phyloP scores from a whole-genome alignment of 2,329 filamentous ascomycete genomes.

The Remersonia thermophila region DNA sequence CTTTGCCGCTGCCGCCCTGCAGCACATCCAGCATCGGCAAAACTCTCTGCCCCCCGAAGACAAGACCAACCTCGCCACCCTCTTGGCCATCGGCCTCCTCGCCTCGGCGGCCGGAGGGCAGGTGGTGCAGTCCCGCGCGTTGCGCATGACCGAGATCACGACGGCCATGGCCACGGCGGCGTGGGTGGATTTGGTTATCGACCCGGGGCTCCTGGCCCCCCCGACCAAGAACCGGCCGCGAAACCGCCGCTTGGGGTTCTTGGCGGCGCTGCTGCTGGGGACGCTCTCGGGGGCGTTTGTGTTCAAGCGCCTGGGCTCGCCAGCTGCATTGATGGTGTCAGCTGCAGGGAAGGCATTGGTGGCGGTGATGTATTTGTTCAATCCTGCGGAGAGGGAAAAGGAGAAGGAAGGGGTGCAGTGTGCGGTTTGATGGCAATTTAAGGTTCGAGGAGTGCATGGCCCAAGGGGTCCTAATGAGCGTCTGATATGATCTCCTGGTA shows the following conservation, averaged over 20 bases:
- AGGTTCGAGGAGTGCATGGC: not conserved
- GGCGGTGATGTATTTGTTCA: conserved; percentile 32
- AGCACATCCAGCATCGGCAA: conserved; percentile 27
- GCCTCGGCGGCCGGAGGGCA: conserved; percentile 46
- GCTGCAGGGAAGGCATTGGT: conserved; percentile 34
- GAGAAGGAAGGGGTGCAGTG: conserved; percentile 5
- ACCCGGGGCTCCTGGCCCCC: conserved; percentile 33
- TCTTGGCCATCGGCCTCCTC: conserved; percentile 37
- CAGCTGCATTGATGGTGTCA: conserved; percentile 31
- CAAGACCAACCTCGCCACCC: conserved; percentile 20
- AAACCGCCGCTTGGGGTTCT: conserved; percentile 37
- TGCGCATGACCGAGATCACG: conserved; percentile 48
- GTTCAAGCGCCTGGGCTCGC: conserved; percentile 30
- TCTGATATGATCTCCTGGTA: too few relatives aligned
- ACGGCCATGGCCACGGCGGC: conserved; percentile 54
- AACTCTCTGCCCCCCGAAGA: not conserved
- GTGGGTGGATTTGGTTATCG: conserved; percentile 47
- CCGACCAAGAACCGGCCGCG: conserved; percentile 33
- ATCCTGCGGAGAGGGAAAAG: conserved; percentile 23
- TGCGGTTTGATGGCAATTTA: conserved; percentile 6
- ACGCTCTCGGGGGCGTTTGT: conserved; percentile 40
- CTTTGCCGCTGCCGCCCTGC: conserved; percentile 38
- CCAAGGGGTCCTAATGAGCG: too few relatives aligned
- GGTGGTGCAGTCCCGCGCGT: conserved; percentile 42
- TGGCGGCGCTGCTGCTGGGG: conserved; percentile 34